Evolutionary conservation across 129 eudicot genomes (phyloP), one percentile per base, ranked within the genome.

Genomic region (Sambucus nigra): DNA sequence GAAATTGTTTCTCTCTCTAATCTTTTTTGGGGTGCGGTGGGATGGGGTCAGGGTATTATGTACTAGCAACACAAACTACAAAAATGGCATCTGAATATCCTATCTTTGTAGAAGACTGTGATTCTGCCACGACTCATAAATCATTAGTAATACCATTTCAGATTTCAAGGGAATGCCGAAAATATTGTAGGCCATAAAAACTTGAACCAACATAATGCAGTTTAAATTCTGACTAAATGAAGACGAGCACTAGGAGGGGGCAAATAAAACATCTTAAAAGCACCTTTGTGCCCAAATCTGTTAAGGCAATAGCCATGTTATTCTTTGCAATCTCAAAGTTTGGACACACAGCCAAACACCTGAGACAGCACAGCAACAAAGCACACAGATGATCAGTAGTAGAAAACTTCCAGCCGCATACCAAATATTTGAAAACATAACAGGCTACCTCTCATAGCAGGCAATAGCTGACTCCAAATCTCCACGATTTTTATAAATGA

Each of bases 201-300:
- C 48, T 2, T 15, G 23, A 64, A 42, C 25, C 24, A 40, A 32
- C 25, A 22, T 55, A 5, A 22, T 31, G 47, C 27, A 23, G 33
- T 45, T 54, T 14, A 40, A 41, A 40, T 12, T 44, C 17, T 13
- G 19, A 20, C 32, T 28, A 23, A 25, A 31, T 41, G 18, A 49
- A 61, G 23, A 27, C 53, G n/a, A 25, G 27, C 51, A 8, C 25
- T 19, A 50, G 47, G 45, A n/a, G 14, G 14, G n/a, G n/a, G 20
- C 14, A 13, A 14, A 31, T 7, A 53, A 53, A n/a, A n/a, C n/a
- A n/a, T 15, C 55, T 18, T 7, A 13, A 4, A 53, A 49, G 14
- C 45, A 89, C 98, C 94, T 89, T 89, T 60, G 98, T 89, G 77
- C 98, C 98, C 57, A 89, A 67, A 76, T 89, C 95, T 32, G 98